Conservation (phyloP, 1,284 basidiomycete genomes). For the Tetrapyrgos nigripes region DNA sequence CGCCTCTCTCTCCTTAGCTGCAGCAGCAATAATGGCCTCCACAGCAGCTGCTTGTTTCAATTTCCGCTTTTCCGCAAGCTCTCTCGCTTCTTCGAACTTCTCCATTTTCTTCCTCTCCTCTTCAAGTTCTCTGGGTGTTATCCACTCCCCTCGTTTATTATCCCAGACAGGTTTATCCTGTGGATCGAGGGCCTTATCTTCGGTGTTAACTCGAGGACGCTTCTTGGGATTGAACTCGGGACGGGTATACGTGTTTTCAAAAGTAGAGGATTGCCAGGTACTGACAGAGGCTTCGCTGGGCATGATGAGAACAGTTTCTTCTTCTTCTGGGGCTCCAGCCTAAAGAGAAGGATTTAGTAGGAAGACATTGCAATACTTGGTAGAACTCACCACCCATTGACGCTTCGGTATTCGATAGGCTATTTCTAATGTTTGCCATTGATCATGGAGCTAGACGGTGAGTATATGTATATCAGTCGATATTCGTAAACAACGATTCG, state of each 20-base stretch:
- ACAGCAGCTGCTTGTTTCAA: constrained; percentile 20
- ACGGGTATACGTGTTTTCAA: background rate
- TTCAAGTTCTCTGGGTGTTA: background rate
- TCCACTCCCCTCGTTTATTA: background rate
- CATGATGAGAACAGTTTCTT: background rate
- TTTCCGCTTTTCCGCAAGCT: constrained; percentile 6
- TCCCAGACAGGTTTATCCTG: background rate
- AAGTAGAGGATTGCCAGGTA: background rate
- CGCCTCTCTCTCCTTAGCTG: constrained; percentile 20
- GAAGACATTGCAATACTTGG: background rate
- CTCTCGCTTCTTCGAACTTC: background rate
- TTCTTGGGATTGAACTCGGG: background rate
- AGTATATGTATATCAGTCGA: background rate
- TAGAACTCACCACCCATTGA: constrained; percentile 36
- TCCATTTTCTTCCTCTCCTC: background rate
- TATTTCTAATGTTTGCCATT: constrained; percentile 79
- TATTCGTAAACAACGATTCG: background rate
- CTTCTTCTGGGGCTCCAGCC: background rate
- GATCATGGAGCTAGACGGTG: constrained; percentile 61
- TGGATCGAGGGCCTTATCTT: background rate
- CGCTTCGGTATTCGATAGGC: constrained; percentile 89
- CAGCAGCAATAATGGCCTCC: constrained; percentile 54
- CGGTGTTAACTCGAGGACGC: background rate
- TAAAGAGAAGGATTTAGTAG: constrained; percentile 9
- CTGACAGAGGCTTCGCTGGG: background rate